These are phyloP conservation scores for Leccinum imitatum DNA, from an alignment of 768 basidiomycete species.

Conservation along the genomic window DNA sequence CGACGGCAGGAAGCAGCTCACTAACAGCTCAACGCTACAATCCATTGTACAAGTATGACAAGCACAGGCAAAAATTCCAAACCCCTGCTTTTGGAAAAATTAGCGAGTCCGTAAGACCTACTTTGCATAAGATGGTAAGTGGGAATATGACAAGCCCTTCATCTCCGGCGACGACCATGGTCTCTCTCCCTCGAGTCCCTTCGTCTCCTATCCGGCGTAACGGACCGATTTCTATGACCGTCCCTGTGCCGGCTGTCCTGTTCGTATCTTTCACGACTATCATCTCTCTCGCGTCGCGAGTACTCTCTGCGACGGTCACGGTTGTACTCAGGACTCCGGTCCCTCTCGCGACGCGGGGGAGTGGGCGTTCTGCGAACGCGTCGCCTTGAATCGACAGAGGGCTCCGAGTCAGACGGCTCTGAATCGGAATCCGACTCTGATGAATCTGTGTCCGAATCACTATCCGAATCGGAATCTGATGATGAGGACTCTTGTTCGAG, in stretches of 20 bases:
- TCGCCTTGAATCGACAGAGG: conserved; percentile 35
- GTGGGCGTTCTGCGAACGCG: conserved; percentile 32
- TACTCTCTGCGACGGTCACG: conserved; percentile 24
- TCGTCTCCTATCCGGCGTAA: conserved; percentile 25
- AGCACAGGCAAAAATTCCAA: not conserved
- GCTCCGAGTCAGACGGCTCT: conserved; percentile 37
- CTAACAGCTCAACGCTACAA: too few species aligned
- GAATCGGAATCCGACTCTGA: conserved; percentile 43
- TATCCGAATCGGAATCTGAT: conserved; percentile 39
- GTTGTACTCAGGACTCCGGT: conserved; percentile 24
- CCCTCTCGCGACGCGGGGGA: conserved; percentile 31
- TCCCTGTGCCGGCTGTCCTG: conserved; percentile 25
- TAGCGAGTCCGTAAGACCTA: not conserved
- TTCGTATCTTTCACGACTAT: conserved; percentile 24
- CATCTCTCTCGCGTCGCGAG: conserved; percentile 24
- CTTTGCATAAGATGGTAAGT: not conserved
- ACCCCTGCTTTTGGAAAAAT: not conserved
- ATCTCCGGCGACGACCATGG: conserved; percentile 23
- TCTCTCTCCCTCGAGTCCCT: conserved; percentile 26
- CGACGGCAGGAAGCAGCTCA: not conserved
- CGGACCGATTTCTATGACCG: conserved; percentile 21
- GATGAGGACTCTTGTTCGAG: conserved; percentile 64
- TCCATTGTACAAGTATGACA: not conserved
- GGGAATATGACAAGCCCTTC: not conserved
- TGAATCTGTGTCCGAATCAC: conserved; percentile 30